These are phyloP conservation scores for Tranzscheliella williamsii DNA, from an alignment of 1,284 basidiomycete species.

Conservation along the genomic window DNA sequence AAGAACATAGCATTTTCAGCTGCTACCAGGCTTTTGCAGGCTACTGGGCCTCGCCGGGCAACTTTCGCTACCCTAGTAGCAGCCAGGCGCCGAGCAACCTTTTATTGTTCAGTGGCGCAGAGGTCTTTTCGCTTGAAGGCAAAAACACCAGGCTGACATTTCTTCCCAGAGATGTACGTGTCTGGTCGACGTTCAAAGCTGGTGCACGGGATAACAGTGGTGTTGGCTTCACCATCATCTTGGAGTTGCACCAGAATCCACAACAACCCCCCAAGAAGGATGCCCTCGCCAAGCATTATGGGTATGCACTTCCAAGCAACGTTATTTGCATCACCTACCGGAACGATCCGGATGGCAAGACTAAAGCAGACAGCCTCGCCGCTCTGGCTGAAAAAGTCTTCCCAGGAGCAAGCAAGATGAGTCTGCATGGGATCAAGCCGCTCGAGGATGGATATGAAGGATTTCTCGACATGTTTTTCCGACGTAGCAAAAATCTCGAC, in stretches of 20 bases:
- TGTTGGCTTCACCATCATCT: too few species aligned
- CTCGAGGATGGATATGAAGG: constrained; percentile 1
- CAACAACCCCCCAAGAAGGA: not conserved
- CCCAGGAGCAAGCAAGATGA: not conserved
- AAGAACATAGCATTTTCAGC: too few species aligned
- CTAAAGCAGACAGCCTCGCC: not conserved
- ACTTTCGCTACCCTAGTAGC: constrained; percentile 1
- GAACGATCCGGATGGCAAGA: not conserved
- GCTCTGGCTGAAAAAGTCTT: not conserved
- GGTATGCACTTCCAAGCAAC: not conserved
- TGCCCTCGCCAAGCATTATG: not conserved
- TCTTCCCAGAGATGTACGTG: constrained; percentile 12
- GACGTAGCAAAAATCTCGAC: constrained; percentile 3
- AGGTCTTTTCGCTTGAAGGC: not conserved
- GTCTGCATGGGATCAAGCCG: not conserved
- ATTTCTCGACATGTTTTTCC: constrained; percentile 9
- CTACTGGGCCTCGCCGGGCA: constrained; percentile 3
- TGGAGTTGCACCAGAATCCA: too few species aligned
- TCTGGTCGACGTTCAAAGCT: not conserved
- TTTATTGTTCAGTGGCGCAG: not conserved
- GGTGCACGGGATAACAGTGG: too few species aligned
- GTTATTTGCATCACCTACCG: constrained; percentile 3
- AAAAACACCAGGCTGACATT: constrained; percentile 7
- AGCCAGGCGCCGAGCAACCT: not conserved
- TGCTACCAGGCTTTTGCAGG: constrained; percentile 7